Conservation (phyloP, 2,329 filamentous ascomycete species). For the Arthroderma sp. region DNA sequence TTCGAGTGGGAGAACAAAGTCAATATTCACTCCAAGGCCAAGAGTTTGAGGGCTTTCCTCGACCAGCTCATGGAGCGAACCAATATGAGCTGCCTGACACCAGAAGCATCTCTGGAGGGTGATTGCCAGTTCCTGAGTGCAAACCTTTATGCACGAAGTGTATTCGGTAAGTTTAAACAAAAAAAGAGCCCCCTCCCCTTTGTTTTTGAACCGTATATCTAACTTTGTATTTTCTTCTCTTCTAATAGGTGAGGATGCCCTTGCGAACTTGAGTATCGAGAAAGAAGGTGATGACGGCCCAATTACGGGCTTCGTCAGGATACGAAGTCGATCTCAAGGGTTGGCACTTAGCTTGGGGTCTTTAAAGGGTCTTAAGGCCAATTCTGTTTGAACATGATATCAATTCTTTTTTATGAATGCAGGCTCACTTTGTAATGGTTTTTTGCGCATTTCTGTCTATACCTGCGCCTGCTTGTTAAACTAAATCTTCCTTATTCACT, state of each 20-base stretch:
- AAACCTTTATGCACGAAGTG: slow-evolving; percentile 89
- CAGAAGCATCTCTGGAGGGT: slow-evolving; percentile 88
- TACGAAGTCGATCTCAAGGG: slow-evolving; percentile 92
- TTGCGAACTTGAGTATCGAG: slow-evolving; percentile 95
- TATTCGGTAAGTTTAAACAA: slow-evolving; percentile 66
- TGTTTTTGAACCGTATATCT: slow-evolving; percentile 5
- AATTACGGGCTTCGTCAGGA: slow-evolving; percentile 93
- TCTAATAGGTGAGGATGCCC: slow-evolving; percentile 75
- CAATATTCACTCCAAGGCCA: slow-evolving; percentile 97
- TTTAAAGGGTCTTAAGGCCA: slow-evolving; percentile 83
- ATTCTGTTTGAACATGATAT: slow-evolving; percentile 23
- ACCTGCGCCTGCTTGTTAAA: no score
- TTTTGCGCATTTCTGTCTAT: background rate
- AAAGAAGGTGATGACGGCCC: slow-evolving; percentile 91
- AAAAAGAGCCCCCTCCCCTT: no score
- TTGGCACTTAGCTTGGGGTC: slow-evolving; percentile 86
- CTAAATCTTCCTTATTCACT: no score
- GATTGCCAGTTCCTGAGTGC: slow-evolving; percentile 97
- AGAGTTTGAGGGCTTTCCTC: slow-evolving; percentile 80
- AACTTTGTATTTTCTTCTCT: slow-evolving; percentile 10
- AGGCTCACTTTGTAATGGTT: background rate
- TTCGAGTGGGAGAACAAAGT: slow-evolving; percentile 99
- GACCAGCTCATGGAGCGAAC: slow-evolving; percentile 92
- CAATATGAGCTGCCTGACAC: slow-evolving; percentile 96
- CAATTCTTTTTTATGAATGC: slow-evolving; percentile 16